Evolutionary conservation across 768 basidiomycete species (phyloP).

Genomic region (Pleurotus djamor): DNA sequence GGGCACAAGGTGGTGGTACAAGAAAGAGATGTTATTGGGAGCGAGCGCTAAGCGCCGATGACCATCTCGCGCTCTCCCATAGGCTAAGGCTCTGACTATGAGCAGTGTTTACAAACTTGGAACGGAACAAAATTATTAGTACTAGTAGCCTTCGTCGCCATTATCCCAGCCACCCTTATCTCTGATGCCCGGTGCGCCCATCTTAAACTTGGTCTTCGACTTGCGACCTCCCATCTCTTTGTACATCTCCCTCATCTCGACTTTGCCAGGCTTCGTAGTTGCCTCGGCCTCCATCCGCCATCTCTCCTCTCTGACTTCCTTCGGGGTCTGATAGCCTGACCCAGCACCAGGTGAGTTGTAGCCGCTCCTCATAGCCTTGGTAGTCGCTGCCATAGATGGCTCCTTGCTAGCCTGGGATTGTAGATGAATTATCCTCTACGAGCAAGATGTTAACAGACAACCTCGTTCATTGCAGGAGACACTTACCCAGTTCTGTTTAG

Average conservation of each 20-base stretch:
- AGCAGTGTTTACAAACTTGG: no score
- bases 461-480: neutral
- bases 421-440: constrained; percentile 51
- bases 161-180: constrained; percentile 81
- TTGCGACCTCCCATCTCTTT: constrained; percentile 89
- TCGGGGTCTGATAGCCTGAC: constrained; percentile 77
- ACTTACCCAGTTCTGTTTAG: constrained; percentile 89
- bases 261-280: constrained; percentile 60
- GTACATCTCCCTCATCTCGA: constrained; percentile 90
- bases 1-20: no score
- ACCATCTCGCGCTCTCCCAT: no score
- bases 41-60: no score
- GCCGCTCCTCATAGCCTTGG: constrained; percentile 33
- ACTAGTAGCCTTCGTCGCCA: constrained; percentile 23
- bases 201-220: constrained; percentile 68
- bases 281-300: constrained; percentile 61
- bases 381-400: constrained; percentile 25
- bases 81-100: no score
- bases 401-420: constrained; percentile 39
- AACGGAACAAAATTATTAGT: constrained; percentile 10
- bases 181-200: constrained; percentile 60
- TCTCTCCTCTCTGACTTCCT: constrained; percentile 74
- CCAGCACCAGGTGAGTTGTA: constrained; percentile 40
- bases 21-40: no score
- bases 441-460: no score